Percentiles rank a stretch among this genome's conserved stretches.
Evolutionary conservation across 805 yeast genomes (phyloP).

Genomic region (Teunomyces cretensis): DNA sequence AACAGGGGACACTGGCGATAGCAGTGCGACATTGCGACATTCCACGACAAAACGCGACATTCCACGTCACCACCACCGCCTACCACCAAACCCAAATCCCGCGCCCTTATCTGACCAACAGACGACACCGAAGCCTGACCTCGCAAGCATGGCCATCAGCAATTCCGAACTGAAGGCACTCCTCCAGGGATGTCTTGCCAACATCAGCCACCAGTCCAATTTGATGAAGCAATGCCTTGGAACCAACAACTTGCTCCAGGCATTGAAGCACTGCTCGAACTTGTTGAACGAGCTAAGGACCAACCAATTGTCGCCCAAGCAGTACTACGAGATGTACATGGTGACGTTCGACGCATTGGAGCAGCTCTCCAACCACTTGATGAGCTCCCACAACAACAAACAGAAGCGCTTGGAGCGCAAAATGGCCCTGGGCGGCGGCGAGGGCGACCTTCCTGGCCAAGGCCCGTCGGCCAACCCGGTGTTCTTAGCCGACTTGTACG

Average conservation of each 20-base stretch:
- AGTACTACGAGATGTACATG: slow-evolving; percentile 89
- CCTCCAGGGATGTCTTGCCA: slow-evolving; percentile 28
- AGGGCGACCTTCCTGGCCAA: slow-evolving; percentile 7
- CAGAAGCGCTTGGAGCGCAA: slow-evolving; percentile 33
- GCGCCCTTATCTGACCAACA: no score
- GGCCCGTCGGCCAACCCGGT: slow-evolving; percentile 11
- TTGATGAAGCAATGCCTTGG: slow-evolving; percentile 78
- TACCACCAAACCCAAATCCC: no score
- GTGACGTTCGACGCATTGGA: slow-evolving; percentile 81
- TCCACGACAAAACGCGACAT: background rate
- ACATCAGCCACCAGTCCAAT: slow-evolving; percentile 66
- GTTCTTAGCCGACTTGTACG: slow-evolving; percentile 81
- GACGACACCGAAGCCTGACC: background rate
- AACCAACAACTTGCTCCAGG: slow-evolving; percentile 71
- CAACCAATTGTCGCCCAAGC: slow-evolving; percentile 75
- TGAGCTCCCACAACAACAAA: slow-evolving; percentile 64
- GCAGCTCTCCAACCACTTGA: slow-evolving; percentile 60
- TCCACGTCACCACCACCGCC: background rate
- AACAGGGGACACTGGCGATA: no score
- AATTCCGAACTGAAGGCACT: slow-evolving; percentile 5
- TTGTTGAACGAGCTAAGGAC: slow-evolving; percentile 81
- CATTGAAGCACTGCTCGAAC: slow-evolving; percentile 81
- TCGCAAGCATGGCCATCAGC: background rate
- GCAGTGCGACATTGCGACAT: no score
- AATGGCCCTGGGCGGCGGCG: background rate